Percentiles rank a stretch among this genome's conserved stretches.
phyloP scores from a whole-genome alignment of 1,139 yeast species.

The Nadsonia starkeyi-henricii region DNA sequence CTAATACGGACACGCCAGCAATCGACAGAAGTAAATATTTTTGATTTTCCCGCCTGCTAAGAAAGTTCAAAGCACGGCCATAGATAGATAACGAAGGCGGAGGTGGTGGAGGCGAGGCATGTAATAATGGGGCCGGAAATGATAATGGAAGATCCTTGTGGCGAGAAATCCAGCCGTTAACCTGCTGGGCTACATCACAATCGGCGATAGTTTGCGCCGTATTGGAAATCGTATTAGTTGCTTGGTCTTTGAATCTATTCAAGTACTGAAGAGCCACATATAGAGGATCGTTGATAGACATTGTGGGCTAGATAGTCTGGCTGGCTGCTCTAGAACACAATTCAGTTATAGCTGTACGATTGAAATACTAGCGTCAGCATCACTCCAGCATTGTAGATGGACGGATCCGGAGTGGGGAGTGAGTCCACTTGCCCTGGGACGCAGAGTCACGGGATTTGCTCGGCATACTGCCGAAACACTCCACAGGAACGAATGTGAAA shows the following conservation, averaged over 20 bases:
- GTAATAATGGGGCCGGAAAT: background rate
- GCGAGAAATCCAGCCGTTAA: background rate
- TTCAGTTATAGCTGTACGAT: no score
- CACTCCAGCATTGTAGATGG: no score
- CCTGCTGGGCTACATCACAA: background rate
- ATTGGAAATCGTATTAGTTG: background rate
- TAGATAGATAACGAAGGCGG: constrained; percentile 16
- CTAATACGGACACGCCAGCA: constrained; percentile 14
- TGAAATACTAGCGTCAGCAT: no score
- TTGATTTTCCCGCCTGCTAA: constrained; percentile 4
- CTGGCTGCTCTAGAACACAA: no score
- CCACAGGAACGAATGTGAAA: no score
- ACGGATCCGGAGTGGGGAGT: no score
- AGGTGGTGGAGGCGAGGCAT: constrained; percentile 13
- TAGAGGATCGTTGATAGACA: constrained; percentile 1
- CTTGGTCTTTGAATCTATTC: background rate
- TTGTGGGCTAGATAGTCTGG: no score
- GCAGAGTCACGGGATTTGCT: no score
- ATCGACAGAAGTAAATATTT: constrained; percentile 11
- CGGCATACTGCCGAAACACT: no score
- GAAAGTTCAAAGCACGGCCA: constrained; percentile 18
- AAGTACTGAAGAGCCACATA: background rate
- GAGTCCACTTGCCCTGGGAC: no score
- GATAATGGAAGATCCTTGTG: background rate
- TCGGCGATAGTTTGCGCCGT: background rate